Evolutionary conservation across 371 early-diverging fungal species (phyloP).

Genomic region (Rhizopus delemar): DNA sequence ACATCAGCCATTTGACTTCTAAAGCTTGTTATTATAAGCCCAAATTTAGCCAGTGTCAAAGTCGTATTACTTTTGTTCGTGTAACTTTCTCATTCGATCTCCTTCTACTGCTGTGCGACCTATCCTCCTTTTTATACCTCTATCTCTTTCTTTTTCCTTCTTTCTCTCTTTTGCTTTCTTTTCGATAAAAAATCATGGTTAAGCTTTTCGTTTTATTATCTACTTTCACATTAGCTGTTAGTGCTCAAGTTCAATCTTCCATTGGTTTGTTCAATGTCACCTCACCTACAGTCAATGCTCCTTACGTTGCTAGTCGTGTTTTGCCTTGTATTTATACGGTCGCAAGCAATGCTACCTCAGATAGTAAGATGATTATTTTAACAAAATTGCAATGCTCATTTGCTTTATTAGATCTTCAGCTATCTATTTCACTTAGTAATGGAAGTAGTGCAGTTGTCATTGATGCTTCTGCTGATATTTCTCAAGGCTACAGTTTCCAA

Average conservation of each 20-base stretch:
- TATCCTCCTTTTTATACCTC: no score
- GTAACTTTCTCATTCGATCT: no score
- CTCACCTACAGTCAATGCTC: conserved; percentile 31
- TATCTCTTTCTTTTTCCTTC: background rate
- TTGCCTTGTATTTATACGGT: conserved; percentile 42
- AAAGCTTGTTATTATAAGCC: no score
- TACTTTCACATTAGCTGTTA: conserved; percentile 8
- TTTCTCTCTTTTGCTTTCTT: background rate
- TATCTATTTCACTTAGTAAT: conserved; percentile 26
- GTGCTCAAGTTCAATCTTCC: conserved; percentile 28
- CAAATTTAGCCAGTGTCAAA: no score
- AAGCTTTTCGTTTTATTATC: conserved; percentile 16
- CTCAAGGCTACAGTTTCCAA: conserved; percentile 37
- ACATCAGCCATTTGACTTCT: no score
- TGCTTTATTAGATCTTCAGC: conserved; percentile 16
- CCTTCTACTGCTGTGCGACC: no score
- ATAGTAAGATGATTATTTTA: conserved; percentile 17
- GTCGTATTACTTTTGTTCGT: no score
- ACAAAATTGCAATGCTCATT: background rate
- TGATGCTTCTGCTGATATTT: conserved; percentile 27
- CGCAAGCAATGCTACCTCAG: conserved; percentile 25
- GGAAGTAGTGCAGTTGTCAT: conserved; percentile 10
- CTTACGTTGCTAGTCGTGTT: conserved; percentile 42
- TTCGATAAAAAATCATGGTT: conserved; percentile 1
- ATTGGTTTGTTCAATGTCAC: conserved; percentile 32